Evolutionary conservation across 176 grass and related monocot genomes (phyloP), one percentile per base, ranked within the genome.

Genomic region (Coix lacrymajobi): DNA sequence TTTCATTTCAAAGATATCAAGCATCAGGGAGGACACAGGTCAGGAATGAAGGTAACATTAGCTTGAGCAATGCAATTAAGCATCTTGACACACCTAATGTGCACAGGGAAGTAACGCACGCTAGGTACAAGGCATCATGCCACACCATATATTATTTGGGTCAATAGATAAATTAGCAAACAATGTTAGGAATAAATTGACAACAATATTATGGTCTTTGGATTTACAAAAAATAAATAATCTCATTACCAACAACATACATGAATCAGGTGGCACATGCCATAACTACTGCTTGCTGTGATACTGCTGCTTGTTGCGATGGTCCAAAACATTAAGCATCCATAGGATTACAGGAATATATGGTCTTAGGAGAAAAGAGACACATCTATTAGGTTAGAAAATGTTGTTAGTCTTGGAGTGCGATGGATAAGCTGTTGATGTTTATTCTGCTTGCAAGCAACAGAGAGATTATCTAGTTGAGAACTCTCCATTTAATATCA

Each of bases 1-100:
- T 89, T 97, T 94, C 92, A 94, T 97, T 85, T 97, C 92, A 71
- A 97, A 38, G 90, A 94, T 94, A 73, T 92, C 88, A 80, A 97
- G 86, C 56, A 97, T 71, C 70, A 97, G 86, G 44, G 90, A 91
- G 1, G 95, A 81, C 75, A 97, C 37, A 41, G 39, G 10, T 41
- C 92, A 3, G 92, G 95, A 85, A 94, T 85, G 76, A 89, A 94
- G 45, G 84, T 85, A 66, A 81, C 88, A 66, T 92, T 91, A 29
- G 92, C 90, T 76, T 81, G 63, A 46, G 92, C 92, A 81, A 97
- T 91, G 80, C 95, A 91, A 44, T 94, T 94, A 68, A 97, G 92
- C 92, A 97, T 94, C 63, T 89, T 94, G 74, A 94, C 86, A 86
- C 95, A 97, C 69, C 92, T 87, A 44, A 97, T 82, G 54, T 90